Conservation (phyloP, 176 grass and related monocot genomes). For the Musa itinerans region DNA sequence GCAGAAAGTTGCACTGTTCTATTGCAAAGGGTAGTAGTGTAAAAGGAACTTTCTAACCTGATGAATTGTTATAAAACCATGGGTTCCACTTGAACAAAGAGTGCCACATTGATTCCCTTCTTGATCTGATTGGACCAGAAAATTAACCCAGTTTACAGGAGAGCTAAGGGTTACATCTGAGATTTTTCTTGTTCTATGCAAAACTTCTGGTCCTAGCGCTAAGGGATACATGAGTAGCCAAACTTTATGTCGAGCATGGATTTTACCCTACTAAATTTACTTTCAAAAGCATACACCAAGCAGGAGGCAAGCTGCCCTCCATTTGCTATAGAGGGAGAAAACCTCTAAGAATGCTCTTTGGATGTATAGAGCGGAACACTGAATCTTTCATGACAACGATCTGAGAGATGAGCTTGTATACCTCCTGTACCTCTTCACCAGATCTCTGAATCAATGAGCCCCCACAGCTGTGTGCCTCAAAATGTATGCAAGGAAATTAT, state of each 20-base stretch:
- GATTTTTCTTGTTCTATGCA: background rate
- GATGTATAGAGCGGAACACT: background rate
- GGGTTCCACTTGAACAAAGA: background rate
- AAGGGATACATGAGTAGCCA: background rate
- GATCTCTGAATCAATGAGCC: background rate
- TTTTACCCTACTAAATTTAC: background rate
- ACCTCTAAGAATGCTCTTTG: background rate
- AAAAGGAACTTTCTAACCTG: background rate
- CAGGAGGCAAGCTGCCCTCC: background rate
- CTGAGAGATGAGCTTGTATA: background rate
- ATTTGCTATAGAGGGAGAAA: conserved; percentile 7
- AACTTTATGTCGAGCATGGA: background rate
- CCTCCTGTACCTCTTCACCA: background rate
- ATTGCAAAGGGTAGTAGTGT: no score
- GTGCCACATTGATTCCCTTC: background rate
- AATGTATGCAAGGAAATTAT: background rate
- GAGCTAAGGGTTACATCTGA: background rate
- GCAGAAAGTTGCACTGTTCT: background rate
- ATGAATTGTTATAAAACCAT: background rate
- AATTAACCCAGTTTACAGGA: background rate
- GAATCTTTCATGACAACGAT: background rate
- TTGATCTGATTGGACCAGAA: background rate
- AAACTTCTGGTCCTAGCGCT: background rate
- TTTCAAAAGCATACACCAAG: background rate
- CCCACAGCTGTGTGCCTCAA: background rate